Conservation (phyloP, 192 early-diverging fungal genomes). For the Rhizophagus sp. region DNA sequence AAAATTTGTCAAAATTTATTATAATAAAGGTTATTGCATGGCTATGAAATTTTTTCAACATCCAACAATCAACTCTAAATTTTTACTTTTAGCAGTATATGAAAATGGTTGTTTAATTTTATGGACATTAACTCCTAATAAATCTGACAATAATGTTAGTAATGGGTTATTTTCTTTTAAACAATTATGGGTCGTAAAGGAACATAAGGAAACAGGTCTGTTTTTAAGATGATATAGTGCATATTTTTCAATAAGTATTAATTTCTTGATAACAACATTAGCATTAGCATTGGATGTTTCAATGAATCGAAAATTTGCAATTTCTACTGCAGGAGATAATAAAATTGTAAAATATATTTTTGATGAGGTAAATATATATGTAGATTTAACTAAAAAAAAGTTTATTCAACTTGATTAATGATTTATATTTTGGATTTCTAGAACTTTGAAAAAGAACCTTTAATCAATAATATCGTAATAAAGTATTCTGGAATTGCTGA, state of each 20-base stretch:
- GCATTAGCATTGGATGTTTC: conserved; percentile 40
- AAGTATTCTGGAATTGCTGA: conserved; percentile 38
- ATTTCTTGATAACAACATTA: conserved; percentile 22
- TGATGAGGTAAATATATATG: neutral
- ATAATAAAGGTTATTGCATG: conserved; percentile 26
- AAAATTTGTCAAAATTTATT: neutral
- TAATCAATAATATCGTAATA: conserved; percentile 5
- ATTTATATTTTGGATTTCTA: neutral
- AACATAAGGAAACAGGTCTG: conserved; percentile 39
- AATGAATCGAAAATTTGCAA: conserved; percentile 32
- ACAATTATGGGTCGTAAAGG: conserved; percentile 35
- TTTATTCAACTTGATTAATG: neutral
- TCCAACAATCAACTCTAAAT: neutral
- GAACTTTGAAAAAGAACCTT: neutral
- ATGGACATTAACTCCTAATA: conserved; percentile 8
- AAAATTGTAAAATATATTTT: conserved; percentile 40
- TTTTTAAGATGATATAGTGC: neutral
- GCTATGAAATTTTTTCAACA: conserved; percentile 16
- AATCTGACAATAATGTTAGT: neutral
- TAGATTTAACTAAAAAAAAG: neutral
- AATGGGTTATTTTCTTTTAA: conserved; percentile 26
- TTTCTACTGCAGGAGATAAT: conserved; percentile 41
- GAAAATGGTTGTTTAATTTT: conserved; percentile 40
- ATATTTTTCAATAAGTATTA: neutral
- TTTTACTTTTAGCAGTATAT: conserved; percentile 40